Evolutionary conservation across 2,329 filamentous ascomycete species (phyloP), one percentile per base, ranked within the genome.

Genomic region (Colletotrichum ledebouriae): DNA sequence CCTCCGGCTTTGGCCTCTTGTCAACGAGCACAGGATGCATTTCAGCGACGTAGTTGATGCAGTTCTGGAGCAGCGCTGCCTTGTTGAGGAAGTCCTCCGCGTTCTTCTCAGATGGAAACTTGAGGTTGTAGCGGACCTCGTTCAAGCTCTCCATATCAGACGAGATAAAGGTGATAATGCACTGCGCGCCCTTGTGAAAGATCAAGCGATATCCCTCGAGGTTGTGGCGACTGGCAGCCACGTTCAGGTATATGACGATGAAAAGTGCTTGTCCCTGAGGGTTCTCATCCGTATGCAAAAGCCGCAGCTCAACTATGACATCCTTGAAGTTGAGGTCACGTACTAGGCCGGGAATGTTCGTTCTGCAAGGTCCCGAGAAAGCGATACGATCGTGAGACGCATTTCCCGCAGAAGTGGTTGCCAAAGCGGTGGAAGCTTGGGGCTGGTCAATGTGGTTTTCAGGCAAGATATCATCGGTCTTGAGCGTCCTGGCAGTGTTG

Each of bases 31-130:
- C 25, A 29, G 25, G 25, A 6, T 6, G 25, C 25, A 29, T 29
- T 29, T 29, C 25, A 29, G 25, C 25, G 56, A 59, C n/a, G 29
- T 59, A 59, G 25, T 47, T 34, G 29, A 59, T 47, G 7, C 47
- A 42, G 3, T 34, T 29, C 17, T 59, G 46, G 20, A 59, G 46
- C 17, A 25, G 22, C 13, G 13, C 5, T 15, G 44, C 46, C 34
- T 25, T 10, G 2, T 11, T 6, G 20, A 41, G 22, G 22, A 50
- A 59, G 12, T 22, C 22, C 20, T 50, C 17, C 7, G 57, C 20
- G 13, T 39, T 20, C 25, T 49, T n/a, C 0, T 17, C 29, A 12
- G 42, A 17, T 9, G n/a, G 12, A 20, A 59, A 59, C 13, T 39
- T 49, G 33, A 59, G 22, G 33, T 20, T 59, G 46, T 50, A 59